Conservation (phyloP, 139 green algal species). For the Pedinophyceae sp. region DNA sequence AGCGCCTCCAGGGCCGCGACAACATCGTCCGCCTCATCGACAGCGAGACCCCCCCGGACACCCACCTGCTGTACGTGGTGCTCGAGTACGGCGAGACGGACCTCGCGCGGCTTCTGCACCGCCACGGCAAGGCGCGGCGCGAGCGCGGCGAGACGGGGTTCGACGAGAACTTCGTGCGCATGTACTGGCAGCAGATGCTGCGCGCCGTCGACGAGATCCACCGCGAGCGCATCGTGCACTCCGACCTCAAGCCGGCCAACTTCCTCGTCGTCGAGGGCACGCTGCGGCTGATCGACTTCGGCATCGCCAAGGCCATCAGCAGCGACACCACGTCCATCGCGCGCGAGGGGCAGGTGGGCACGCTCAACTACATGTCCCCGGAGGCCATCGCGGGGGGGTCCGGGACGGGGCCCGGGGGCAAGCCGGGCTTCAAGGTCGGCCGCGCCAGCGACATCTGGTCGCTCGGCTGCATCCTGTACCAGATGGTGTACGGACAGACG, state of each 20-base stretch:
- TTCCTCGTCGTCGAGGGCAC: constrained; percentile 89
- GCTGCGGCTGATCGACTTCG: constrained; percentile 98
- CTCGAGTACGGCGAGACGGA: constrained; percentile 96
- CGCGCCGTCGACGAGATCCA: constrained; percentile 87
- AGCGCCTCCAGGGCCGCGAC: constrained; percentile 45
- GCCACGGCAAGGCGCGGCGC: constrained; percentile 33
- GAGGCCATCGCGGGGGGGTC: constrained; percentile 78
- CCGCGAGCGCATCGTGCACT: constrained; percentile 83
- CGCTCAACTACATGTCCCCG: constrained; percentile 97
- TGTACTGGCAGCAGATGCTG: constrained; percentile 97
- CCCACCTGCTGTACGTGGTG: constrained; percentile 80
- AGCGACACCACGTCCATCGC: constrained; percentile 84
- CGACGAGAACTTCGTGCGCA: constrained; percentile 89
- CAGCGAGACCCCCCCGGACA: constrained; percentile 27
- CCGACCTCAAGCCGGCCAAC: constrained; percentile 92
- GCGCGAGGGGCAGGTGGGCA: constrained; percentile 80
- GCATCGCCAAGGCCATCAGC: constrained; percentile 86
- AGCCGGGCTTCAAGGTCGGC: constrained; percentile 29
- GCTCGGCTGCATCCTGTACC: constrained; percentile 93
- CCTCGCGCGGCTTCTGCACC: constrained; percentile 66
- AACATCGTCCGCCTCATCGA: constrained; percentile 96
- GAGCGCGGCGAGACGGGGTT: constrained; percentile 14
- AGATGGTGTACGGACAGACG: constrained; percentile 85
- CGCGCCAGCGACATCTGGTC: constrained; percentile 85
- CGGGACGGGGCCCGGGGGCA: constrained; percentile 35